A percentile compares a stretch with the other conserved stretches of the same genome.
These are phyloP conservation scores for Carallia brachiata DNA, from an alignment of 345 rosid genomes.

Conservation along the genomic window DNA sequence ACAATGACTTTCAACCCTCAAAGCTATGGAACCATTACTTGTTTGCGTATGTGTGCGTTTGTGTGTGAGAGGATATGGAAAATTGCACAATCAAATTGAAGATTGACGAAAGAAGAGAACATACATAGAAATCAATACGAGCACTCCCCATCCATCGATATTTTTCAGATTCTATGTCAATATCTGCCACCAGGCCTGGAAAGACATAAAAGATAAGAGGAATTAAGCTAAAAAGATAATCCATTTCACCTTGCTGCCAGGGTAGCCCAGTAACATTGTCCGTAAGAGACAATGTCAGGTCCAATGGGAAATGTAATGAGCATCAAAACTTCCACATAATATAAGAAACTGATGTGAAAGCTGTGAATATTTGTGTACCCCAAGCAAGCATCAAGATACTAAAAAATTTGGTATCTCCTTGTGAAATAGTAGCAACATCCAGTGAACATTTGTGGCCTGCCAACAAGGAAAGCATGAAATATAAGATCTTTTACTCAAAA, in stretches of 20 bases:
- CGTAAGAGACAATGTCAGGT: not conserved
- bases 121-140: slow-evolving; percentile 82
- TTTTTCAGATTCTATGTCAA: slow-evolving; percentile 93
- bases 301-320: not conserved
- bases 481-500: slow-evolving; percentile 1
- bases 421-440: slow-evolving; percentile 82
- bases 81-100: slow-evolving; percentile 5
- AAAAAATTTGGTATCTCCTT: slow-evolving; percentile 63
- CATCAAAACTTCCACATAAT: not conserved
- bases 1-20: slow-evolving; percentile 4
- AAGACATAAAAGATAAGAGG: slow-evolving; percentile 5
- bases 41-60: not conserved
- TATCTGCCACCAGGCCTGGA: slow-evolving; percentile 91
- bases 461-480: slow-evolving; percentile 21
- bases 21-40: not conserved
- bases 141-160: slow-evolving; percentile 97
- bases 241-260: too few species aligned
- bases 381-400: slow-evolving; percentile 96
- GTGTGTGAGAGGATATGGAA: not conserved
- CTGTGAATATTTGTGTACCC: slow-evolving; percentile 46
- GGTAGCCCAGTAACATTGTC: too few species aligned
- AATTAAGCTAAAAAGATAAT: too few species aligned
- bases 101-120: slow-evolving; percentile 16
- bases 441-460: slow-evolving; percentile 67
- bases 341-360: not conserved